Conservation (phyloP, 768 basidiomycete genomes). For the Tephrocybe sp. region DNA sequence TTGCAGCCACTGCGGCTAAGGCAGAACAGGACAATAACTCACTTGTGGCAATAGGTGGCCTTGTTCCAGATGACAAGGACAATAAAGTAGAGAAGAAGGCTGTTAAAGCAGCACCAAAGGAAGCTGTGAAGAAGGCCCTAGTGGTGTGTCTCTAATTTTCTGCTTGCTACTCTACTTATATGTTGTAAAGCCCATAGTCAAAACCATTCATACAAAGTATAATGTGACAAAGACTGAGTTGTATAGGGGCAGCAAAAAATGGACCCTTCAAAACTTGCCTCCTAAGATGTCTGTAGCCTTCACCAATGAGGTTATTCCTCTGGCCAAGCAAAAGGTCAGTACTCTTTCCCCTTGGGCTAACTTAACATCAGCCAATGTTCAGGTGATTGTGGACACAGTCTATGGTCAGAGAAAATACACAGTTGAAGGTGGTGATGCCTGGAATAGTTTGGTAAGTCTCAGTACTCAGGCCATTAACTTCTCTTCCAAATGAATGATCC, state of each 20-base stretch:
- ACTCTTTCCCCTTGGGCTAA: not conserved
- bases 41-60: not conserved
- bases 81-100: not conserved
- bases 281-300: not conserved
- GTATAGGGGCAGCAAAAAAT: not conserved
- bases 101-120: not conserved
- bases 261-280: not conserved
- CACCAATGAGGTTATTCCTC: not conserved
- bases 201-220: not conserved
- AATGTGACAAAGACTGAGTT: not conserved
- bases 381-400: not conserved
- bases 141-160: too few species aligned
- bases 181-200: not conserved
- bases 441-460: constrained; percentile 1
- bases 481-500: too few species aligned
- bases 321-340: not conserved
- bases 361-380: not conserved
- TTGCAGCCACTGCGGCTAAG: not conserved
- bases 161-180: not conserved
- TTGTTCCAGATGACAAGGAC: not conserved
- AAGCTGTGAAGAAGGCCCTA: too few species aligned
- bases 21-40: not conserved
- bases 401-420: not conserved
- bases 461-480: not conserved
- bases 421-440: not conserved